Evolutionary conservation across 495 filamentous ascomycete genomes (phyloP), one percentile per base, ranked within the genome.

Genomic region (Penicillium roqueforti): DNA sequence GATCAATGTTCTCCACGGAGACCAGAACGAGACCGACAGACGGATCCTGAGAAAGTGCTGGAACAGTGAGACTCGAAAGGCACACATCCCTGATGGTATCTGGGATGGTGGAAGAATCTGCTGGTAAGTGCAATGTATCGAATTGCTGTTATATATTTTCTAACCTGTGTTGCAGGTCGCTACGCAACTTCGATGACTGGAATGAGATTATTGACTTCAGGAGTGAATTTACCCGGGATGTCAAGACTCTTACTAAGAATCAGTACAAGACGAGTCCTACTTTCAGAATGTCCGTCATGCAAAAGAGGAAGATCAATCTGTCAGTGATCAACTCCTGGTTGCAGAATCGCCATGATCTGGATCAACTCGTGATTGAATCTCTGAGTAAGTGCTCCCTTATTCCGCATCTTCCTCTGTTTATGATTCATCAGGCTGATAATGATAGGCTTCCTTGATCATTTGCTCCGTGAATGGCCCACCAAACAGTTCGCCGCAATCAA

Each of bases 361-460:
- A 89, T 54, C 80, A 80, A 26, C 57, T 71, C 10, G 80, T 91
- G 25, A 72, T 95, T 14, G 87, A 95, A 62, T 84, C 87, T 39
- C 81, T 97, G 57, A 96, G 82, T 85, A 73, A 70, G 75, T 71
- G 20, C 6, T 14, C 13, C n/a, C 6, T 16, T 36, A n/a, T 32
- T 25, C 31, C 13, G 4, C 9, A 1, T 37, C 23, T 13, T 55
- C 5, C 32, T 31, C 10, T 8, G 9, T 43, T 26, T 31, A 39
- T 6, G 25, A 14, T 36, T 19, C 32, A 16, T 6, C 40, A 42
- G 19, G 50, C 59, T 73, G 51, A 74, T 44, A 44, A 20, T 50
- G 19, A 46, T 31, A 76, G 80, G 87, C 66, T 95, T 96, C 68
- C 73, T 97, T 3, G 92, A 98, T 56, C 93, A 98, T 64, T 72